Base-by-base conservation (phyloP, 164 flowering plant species). In the Platanus orientalis region DNA sequence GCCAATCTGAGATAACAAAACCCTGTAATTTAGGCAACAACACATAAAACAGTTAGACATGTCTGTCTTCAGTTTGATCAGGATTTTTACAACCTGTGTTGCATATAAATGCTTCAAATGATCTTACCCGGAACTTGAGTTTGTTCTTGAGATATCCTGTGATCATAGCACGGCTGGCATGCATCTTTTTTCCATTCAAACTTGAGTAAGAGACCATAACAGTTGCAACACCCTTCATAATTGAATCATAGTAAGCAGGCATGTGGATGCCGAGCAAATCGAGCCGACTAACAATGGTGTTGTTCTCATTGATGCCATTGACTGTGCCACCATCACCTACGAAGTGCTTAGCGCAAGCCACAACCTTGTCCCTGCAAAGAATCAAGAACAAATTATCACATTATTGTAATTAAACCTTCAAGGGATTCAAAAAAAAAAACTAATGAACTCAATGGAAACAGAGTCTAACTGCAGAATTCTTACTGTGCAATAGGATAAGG, bases 251-350 rank as follows among this genome's bases (percentile, higher is more conserved):
- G 54, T 80, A 84, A 24, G 83, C 84, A 53, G 89, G 84, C 86
- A 84, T 82, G 75, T 84, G 86, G 65, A 84, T 77, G 76, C 83
- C 76, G 28, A 80, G 65, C 73, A 84, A 71, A 1, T 68, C 76
- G 60, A 80, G 84, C 71, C 57, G 32, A 73, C 77, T 80, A 59
- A 68, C 69, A 20, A 77, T 48, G 7, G 89, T 82, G 74, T 84
- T 82, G 74, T 74, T 61, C 74, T 84, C 86, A 62, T 84, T 79
- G 16, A 80, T 71, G 47, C 89, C 89, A 25, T 73, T 74, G 45
- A 78, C 80, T 61, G 89, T 84, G 48, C 89, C 89, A 54, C 89
- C 89, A 74, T 84, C 89, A 58, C 86, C 89, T 40, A 82, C 86
- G 69, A 72, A 84, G 75, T 84, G 89, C 80, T 84, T 84, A 42